A percentile compares a stretch with the other conserved stretches of the same genome.
Conservation (phyloP, 2,329 filamentous ascomycete genomes). For the Ophiostoma himal-ulmi region DNA sequence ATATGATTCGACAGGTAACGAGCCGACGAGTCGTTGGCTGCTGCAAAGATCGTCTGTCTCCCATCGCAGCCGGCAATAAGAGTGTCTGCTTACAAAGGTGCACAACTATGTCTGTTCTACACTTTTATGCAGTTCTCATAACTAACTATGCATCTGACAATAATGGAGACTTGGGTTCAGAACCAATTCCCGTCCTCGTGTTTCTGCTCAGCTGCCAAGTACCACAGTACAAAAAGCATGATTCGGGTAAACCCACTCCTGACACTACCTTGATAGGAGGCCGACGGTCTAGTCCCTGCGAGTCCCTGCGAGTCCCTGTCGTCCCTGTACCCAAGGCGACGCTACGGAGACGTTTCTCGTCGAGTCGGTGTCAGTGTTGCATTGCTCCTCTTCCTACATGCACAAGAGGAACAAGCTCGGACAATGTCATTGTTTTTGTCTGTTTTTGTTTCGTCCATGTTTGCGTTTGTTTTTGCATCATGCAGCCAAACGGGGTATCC, state of each 20-base stretch:
- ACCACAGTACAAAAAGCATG: background rate
- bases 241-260: conserved; percentile 1
- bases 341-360: background rate
- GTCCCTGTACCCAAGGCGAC: background rate
- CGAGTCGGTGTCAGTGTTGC: conserved; percentile 7
- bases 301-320: too few species aligned
- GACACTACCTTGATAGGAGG: background rate
- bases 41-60: background rate
- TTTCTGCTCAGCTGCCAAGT: conserved; percentile 6
- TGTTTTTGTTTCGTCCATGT: too few species aligned
- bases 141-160: background rate
- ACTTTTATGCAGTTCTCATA: background rate
- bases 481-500: background rate
- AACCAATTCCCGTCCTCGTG: background rate
- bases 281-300: background rate
- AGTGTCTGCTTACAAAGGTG: background rate
- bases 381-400: background rate
- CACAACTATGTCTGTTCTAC: background rate
- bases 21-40: background rate
- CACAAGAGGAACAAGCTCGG: background rate
- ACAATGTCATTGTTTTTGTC: background rate
- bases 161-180: background rate
- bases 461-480: background rate
- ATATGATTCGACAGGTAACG: background rate
- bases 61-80: background rate